These are phyloP conservation scores for Phytopythium litorale DNA, from an alignment of 352 stramenopile species.

Conservation along the genomic window DNA sequence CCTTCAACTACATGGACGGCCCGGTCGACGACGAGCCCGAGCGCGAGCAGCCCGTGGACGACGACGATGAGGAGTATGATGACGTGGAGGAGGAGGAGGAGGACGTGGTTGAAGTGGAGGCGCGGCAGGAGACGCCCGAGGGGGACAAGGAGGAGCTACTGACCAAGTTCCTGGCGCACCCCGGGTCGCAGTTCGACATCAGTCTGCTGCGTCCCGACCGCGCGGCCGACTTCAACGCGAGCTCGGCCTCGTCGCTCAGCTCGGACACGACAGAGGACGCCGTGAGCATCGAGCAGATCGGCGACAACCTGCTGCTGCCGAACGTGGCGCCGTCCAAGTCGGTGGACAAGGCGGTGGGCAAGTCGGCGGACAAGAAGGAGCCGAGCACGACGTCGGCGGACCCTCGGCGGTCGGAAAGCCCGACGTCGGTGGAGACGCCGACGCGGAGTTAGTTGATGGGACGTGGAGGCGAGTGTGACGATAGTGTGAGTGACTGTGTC, in stretches of 20 bases:
- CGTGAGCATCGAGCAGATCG: constrained; percentile 25
- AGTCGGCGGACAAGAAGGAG: constrained; percentile 8
- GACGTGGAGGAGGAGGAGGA: constrained; percentile 21
- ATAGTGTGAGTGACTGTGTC: neutral
- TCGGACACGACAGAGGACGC: constrained; percentile 26
- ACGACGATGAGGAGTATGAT: constrained; percentile 31
- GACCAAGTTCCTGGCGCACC: constrained; percentile 40
- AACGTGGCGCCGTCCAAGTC: neutral
- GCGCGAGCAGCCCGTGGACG: constrained; percentile 31
- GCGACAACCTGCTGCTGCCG: constrained; percentile 18
- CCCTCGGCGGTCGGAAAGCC: constrained; percentile 5
- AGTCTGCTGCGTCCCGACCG: constrained; percentile 61
- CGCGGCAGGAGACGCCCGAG: constrained; percentile 9
- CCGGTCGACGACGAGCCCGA: constrained; percentile 34
- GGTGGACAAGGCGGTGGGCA: no score
- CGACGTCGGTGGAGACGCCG: constrained; percentile 4
- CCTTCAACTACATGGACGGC: constrained; percentile 80
- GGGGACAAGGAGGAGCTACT: constrained; percentile 26
- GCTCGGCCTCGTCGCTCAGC: constrained; percentile 50
- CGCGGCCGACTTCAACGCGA: constrained; percentile 63
- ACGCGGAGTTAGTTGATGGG: neutral
- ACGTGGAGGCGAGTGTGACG: neutral
- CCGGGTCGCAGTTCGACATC: constrained; percentile 72
- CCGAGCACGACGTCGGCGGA: constrained; percentile 7
- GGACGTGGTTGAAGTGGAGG: neutral